phyloP scores from a whole-genome alignment of 305 asterid species.

The Fraxinus sp. region DNA sequence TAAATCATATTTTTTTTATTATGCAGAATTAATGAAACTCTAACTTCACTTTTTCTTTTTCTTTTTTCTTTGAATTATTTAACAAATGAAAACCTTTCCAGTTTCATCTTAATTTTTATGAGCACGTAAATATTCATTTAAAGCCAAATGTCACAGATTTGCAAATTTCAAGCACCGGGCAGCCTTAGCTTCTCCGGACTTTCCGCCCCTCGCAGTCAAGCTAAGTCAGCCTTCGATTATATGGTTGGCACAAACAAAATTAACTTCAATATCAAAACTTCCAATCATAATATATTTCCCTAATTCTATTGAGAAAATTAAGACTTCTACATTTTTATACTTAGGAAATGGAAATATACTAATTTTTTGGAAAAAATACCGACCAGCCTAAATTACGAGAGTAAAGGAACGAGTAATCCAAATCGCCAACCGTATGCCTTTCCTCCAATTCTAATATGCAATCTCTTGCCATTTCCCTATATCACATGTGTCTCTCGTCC shows the following conservation, averaged over 20 bases:
- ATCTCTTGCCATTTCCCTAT: not conserved
- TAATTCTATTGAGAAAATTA: not conserved
- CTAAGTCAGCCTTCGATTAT: not conserved
- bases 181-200: not conserved
- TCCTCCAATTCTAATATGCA: not conserved
- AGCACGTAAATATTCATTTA: not conserved
- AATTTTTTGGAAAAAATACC: not conserved
- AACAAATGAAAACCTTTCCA: not conserved
- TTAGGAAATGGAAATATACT: not conserved
- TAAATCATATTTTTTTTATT: too few species aligned
- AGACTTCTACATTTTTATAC: not conserved
- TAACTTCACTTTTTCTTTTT: too few species aligned
- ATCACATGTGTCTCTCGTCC: not conserved
- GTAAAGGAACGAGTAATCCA: not conserved
- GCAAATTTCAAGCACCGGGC: not conserved
- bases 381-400: not conserved
- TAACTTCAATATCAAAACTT: too few species aligned
- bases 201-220: not conserved
- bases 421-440: not conserved
- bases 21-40: too few species aligned
- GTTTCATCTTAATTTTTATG: not conserved
- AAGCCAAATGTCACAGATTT: not conserved
- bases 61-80: too few species aligned
- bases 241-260: too few species aligned
- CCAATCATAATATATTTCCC: not conserved